Base-by-base conservation (phyloP, 495 filamentous ascomycete genomes). In the Parathielavia appendiculata region DNA sequence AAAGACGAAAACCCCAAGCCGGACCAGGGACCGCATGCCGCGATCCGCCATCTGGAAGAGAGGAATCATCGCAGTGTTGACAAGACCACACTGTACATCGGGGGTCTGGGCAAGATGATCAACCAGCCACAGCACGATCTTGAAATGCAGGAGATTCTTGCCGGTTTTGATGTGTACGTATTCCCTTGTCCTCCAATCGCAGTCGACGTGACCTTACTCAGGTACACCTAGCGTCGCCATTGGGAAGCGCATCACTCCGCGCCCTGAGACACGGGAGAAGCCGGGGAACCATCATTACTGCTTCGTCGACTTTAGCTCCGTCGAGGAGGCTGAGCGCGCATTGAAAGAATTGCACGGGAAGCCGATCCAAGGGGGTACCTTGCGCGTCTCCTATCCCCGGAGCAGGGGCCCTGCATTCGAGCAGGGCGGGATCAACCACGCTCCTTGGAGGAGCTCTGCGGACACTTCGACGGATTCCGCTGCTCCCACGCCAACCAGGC, bases 281-380 rank as follows among this genome's bases (percentile, higher is more conserved):
- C 71, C 78, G 0, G 83, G 82, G 57, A 77, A 83, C 60, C 79
- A 86, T 64, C 81, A 88, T 70, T 86, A 85, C 71, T 79, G 83
- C 60, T 88, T 87, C 63, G 81, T 88, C 19, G 86, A 88, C 65
- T 79, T 88, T 51, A 65, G 68, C 45, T 81, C 71, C 52, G 62
- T 72, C 1, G 76, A 84, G 52, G 81, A 87, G 54, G 82, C 82
- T 8, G 67, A 81, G 55, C 60, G 63, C 17, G 78, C 80, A 38
- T 57, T 69, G 38, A 50, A 65, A 2, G 63, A 59, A 13, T 30
- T 70, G 13, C 67, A 76, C 51, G 73, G 75, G 11, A 56, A 19
- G 47, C 20, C 45, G 13, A n/a, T 58, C 26, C 23, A 52, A 19
- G 61, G 57, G 8, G 66, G 63, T 6, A 26, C 26, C 17, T 45